phyloP scores from a whole-genome alignment of 306 rosid genomes.

The Lathyrus aphaca region DNA sequence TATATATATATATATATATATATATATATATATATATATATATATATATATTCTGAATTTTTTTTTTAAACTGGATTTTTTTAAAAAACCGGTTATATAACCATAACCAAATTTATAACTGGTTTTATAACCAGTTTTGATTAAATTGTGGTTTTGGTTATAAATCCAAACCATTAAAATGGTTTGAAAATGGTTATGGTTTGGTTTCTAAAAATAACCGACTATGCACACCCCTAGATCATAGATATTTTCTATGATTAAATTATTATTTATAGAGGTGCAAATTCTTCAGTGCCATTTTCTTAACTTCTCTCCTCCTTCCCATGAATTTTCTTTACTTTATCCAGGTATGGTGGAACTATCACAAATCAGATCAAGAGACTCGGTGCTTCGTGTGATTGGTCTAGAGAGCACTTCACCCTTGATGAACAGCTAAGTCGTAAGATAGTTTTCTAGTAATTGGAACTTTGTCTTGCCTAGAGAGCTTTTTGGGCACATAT shows the following conservation, averaged over 20 bases:
- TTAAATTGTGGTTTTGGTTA: no score
- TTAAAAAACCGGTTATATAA: no score
- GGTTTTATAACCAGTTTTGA: no score
- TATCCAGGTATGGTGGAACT: slow-evolving; percentile 86
- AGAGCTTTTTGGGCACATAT: slow-evolving; percentile 23
- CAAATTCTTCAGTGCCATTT: slow-evolving; percentile 12
- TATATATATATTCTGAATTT: no score
- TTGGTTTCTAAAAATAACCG: no score
- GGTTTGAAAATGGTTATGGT: no score
- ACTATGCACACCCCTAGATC: no score
- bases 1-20: no score
- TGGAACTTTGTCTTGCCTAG: slow-evolving; percentile 43
- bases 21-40: no score
- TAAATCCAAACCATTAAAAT: no score
- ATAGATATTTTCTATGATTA: slow-evolving; percentile 18
- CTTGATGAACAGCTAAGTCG: slow-evolving; percentile 99
- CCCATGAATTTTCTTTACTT: slow-evolving; percentile 26
- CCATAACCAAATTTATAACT: no score
- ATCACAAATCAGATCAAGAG: slow-evolving; percentile 95
- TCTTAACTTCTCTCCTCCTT: slow-evolving; percentile 28
- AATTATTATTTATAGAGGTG: slow-evolving; percentile 14
- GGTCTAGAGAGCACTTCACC: slow-evolving; percentile 94
- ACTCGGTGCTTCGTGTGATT: slow-evolving; percentile 99
- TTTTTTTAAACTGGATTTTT: no score
- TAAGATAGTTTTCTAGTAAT: slow-evolving; percentile 71